Conservation (phyloP, 441 rosid genomes). For the Jatropha podagrica region DNA sequence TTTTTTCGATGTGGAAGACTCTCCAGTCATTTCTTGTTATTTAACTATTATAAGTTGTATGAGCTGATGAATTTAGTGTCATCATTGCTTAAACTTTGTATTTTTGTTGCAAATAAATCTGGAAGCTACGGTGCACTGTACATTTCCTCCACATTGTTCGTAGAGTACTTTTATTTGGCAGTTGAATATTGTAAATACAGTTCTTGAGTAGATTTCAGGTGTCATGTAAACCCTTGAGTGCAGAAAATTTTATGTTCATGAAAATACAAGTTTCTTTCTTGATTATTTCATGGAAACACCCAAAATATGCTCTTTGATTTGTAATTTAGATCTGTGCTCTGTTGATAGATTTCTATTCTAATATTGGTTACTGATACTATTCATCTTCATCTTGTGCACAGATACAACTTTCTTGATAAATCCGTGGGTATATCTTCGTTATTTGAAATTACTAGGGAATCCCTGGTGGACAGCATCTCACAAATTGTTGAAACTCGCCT, state of each 20-base stretch:
- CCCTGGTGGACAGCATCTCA: slow-evolving; percentile 54
- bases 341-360: slow-evolving; percentile 10
- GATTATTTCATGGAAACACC: not conserved
- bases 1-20: not conserved
- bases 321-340: not conserved
- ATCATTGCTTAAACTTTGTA: not conserved
- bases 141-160: not conserved
- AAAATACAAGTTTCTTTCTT: not conserved
- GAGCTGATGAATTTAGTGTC: not conserved
- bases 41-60: not conserved
- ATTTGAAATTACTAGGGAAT: slow-evolving; percentile 62
- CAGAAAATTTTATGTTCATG: not conserved
- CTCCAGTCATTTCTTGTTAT: not conserved
- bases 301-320: not conserved
- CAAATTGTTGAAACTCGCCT: slow-evolving; percentile 69
- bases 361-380: slow-evolving; percentile 5
- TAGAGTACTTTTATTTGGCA: not conserved
- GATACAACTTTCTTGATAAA: slow-evolving; percentile 89
- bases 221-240: not conserved
- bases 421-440: slow-evolving; percentile 83
- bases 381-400: slow-evolving; percentile 36
- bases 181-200: not conserved
- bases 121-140: not conserved
- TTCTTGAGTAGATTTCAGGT: not conserved
- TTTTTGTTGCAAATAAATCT: not conserved